Conservation (phyloP, 768 basidiomycete species). For the Pholiota conissans region DNA sequence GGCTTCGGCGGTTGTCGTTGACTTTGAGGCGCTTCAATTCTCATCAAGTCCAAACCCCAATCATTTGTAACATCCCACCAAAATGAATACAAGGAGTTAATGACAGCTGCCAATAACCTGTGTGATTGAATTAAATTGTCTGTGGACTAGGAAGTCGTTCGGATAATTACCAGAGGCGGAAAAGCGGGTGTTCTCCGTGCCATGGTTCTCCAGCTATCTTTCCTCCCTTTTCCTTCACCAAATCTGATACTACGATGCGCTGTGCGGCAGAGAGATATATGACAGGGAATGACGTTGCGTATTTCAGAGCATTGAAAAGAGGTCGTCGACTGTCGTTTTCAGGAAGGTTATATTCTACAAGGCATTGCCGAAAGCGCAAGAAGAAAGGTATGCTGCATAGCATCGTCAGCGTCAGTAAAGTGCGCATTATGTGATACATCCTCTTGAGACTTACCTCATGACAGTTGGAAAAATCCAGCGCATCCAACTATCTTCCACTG, state of each 20-base stretch:
- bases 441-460: slow-evolving; percentile 69
- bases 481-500: slow-evolving; percentile 59
- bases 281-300: slow-evolving; percentile 94
- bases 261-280: slow-evolving; percentile 94
- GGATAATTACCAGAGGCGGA: slow-evolving; percentile 74
- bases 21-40: slow-evolving; percentile 28
- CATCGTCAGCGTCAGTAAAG: slow-evolving; percentile 2
- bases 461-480: slow-evolving; percentile 80
- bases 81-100: slow-evolving; percentile 94
- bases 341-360: slow-evolving; percentile 75
- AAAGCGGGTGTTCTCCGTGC: slow-evolving; percentile 77
- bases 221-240: slow-evolving; percentile 48
- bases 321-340: slow-evolving; percentile 69
- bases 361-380: slow-evolving; percentile 91
- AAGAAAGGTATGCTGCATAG: slow-evolving; percentile 74
- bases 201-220: slow-evolving; percentile 47
- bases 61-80: slow-evolving; percentile 99
- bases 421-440: neutral
- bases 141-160: neutral
- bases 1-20: slow-evolving; percentile 39
- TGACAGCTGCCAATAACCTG: slow-evolving; percentile 80
- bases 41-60: slow-evolving; percentile 88
- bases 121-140: neutral
- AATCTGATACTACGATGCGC: slow-evolving; percentile 63
- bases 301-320: slow-evolving; percentile 91